Base-by-base conservation (phyloP, 2,329 filamentous ascomycete species). In the Diplodia scrobiculata region DNA sequence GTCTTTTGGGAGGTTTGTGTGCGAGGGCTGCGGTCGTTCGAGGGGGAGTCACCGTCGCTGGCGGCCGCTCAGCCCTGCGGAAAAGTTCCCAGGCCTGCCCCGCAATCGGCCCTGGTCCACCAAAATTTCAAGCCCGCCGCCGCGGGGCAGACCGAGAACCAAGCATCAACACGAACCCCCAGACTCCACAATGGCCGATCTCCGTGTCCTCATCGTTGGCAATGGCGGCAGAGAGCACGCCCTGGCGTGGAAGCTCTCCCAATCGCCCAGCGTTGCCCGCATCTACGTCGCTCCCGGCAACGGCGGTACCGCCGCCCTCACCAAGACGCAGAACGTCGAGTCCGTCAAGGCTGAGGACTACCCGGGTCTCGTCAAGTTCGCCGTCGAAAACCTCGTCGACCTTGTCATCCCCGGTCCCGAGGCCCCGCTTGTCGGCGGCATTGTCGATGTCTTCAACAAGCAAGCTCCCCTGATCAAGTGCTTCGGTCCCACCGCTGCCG, bases 211-310 rank as follows among this genome's bases (percentile, higher is more conserved):
- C 69, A 87, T 98, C 69, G 88, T 98, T 70, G 94, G 95, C 74
- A 96, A 94, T 76, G 95, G 95, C 71, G 95, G 94, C 72, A 89
- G 95, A 73, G 95, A 99, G 81, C 92, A 98, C 79, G 91, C 93
- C 54, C 85, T 97, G 69, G 92, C 93, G 50, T 98, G 93, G 93
- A 97, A 96, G 80, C 83, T 98, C 69, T 87, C 89, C 74, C 90
- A 96, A 77, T 97, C 92, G 17, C 83, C 88, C 50, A 84, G 84
- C 53, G 91, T 97, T 68, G 87, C 91, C 73, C 84, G 87, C 72
- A 94, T 98, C 75, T 82, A 77, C 70, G 83, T 86, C 67, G 84
- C 84, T 66, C 85, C 85, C 67, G 94, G 94, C 68, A 98, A 98
- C 79, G 94, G 94, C 71, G 95, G 95, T 67, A 97, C 92, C 32